A percentile compares a stretch with the other conserved stretches of the same genome.
Evolutionary conservation across 305 asterid genomes (phyloP).

Genomic region (Withania somnifera): DNA sequence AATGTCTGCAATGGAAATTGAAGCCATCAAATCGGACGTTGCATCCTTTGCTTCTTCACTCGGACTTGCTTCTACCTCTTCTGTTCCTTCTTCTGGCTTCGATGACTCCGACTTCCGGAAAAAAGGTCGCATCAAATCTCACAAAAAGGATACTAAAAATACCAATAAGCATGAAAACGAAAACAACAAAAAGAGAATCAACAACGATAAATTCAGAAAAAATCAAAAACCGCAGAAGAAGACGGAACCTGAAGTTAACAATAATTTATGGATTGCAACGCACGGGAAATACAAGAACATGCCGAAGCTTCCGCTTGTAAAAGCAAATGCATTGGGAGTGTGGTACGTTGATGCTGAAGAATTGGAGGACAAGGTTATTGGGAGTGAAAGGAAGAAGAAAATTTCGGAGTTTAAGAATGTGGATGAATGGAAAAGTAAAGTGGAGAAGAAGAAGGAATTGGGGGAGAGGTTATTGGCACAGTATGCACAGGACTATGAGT

Average conservation of each 20-base stretch:
- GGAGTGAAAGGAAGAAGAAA: constrained; percentile 25
- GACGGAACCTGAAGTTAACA: background rate
- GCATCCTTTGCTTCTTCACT: constrained; percentile 82
- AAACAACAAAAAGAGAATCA: background rate
- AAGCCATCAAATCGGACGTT: constrained; percentile 42
- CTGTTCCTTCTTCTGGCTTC: constrained; percentile 50
- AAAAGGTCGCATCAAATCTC: constrained; percentile 36
- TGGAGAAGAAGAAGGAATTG: constrained; percentile 66
- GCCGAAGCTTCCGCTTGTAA: constrained; percentile 70
- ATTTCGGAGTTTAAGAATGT: constrained; percentile 33
- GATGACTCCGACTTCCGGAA: constrained; percentile 82
- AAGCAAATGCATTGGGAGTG: constrained; percentile 34
- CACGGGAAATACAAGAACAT: constrained; percentile 38
- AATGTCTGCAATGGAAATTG: constrained; percentile 20
- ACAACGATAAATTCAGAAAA: background rate
- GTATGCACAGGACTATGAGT: constrained; percentile 58
- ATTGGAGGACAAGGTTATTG: constrained; percentile 62
- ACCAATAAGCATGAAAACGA: background rate
- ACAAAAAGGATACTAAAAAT: background rate
- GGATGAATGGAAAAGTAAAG: constrained; percentile 63
- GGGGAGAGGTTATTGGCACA: constrained; percentile 75
- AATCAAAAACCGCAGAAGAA: background rate
- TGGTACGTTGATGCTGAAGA: constrained; percentile 67
- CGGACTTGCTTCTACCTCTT: constrained; percentile 49
- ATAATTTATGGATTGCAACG: constrained; percentile 15